Percentiles rank a stretch among this genome's conserved stretches.
These are phyloP conservation scores for Physcomitrium patens DNA, from an alignment of 225 moss, liverwort and hornwort species.

Conservation along the genomic window DNA sequence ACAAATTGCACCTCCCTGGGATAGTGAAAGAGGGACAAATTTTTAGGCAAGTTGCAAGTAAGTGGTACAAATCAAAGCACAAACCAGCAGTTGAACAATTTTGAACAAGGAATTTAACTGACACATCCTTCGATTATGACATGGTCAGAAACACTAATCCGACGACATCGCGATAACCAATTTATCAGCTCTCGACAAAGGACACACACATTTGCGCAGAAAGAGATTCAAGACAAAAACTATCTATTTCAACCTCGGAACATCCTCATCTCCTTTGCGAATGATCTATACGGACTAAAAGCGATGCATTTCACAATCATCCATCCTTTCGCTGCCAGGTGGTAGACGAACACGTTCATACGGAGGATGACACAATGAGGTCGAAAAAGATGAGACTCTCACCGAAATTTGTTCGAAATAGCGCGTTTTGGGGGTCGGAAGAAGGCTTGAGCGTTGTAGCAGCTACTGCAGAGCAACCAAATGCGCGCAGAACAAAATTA, in stretches of 20 bases:
- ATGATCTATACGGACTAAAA: constrained; percentile 7
- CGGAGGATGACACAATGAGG: constrained; percentile 20
- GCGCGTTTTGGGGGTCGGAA: constrained; percentile 26
- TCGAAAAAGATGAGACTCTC: constrained; percentile 22
- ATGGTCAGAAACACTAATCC: constrained; percentile 9
- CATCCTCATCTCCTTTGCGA: constrained; percentile 15
- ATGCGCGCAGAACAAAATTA: constrained; percentile 19
- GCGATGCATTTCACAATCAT: constrained; percentile 28
- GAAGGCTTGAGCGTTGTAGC: constrained; percentile 12
- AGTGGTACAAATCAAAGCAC: constrained; percentile 18
- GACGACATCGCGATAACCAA: constrained; percentile 5
- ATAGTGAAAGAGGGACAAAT: constrained; percentile 8
- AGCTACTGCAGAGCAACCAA: constrained; percentile 15
- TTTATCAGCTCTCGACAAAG: neutral
- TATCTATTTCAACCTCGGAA: constrained; percentile 19
- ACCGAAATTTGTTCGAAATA: constrained; percentile 38
- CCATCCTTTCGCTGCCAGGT: constrained; percentile 34
- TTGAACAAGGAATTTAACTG: neutral
- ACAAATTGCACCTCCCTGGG: constrained; percentile 19
- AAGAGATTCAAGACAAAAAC: constrained; percentile 15
- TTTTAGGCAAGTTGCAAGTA: neutral
- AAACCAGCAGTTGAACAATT: neutral
- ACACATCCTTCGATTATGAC: neutral
- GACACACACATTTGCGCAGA: constrained; percentile 30
- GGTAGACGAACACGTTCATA: constrained; percentile 18